Conservation (phyloP, 129 eudicot genomes). For the Helianthus tuberosus region DNA sequence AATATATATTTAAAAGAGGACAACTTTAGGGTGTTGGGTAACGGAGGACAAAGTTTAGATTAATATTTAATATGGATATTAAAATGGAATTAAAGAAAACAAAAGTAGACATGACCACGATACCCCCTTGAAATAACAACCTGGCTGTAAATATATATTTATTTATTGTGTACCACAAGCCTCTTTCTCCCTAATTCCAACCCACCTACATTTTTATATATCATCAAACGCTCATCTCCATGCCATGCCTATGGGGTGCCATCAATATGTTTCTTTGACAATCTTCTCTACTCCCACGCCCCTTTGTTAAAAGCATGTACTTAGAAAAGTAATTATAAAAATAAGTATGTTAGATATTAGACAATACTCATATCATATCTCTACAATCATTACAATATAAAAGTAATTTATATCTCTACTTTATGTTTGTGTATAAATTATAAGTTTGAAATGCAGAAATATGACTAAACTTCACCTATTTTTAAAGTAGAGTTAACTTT, state of each 20-base stretch:
- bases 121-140: constrained; percentile 37
- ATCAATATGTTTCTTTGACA: constrained; percentile 30
- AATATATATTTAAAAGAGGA: constrained; percentile 10
- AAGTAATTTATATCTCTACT: too few relatives aligned
- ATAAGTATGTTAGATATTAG: neutral
- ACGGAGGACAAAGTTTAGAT: constrained; percentile 38
- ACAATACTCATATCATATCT: neutral
- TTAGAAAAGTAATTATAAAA: neutral
- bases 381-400: too few relatives aligned
- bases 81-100: constrained; percentile 20
- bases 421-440: too few relatives aligned
- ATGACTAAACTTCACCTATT: too few relatives aligned
- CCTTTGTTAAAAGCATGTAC: constrained; percentile 19
- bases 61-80: constrained; percentile 8
- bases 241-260: constrained; percentile 18
- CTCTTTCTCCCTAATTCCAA: constrained; percentile 30
- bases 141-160: constrained; percentile 27
- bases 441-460: too few relatives aligned
- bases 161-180: constrained; percentile 37
- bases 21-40: constrained; percentile 41
- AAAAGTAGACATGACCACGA: constrained; percentile 48
- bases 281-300: constrained; percentile 39
- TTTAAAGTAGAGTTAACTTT: too few relatives aligned
- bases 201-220: constrained; percentile 16
- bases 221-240: constrained; percentile 18